Evolutionary conservation across 208 protist genomes (phyloP).

Genomic region (Herpetomonas samuelpessoai): DNA sequence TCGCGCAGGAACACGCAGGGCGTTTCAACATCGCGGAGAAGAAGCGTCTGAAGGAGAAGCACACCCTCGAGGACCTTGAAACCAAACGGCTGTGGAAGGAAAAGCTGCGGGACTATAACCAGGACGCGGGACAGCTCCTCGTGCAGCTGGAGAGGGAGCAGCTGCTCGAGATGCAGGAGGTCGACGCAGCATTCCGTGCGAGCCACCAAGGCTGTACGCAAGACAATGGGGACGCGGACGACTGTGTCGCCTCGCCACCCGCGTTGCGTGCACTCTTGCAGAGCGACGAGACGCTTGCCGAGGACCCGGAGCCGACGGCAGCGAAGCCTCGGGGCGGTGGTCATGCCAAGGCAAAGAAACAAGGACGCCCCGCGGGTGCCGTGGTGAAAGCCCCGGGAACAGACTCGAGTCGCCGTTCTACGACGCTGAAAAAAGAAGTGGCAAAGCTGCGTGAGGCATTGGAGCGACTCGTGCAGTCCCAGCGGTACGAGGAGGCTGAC

Average conservation of each 20-base stretch:
- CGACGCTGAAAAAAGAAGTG: too few species aligned
- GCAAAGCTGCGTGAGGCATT: conserved; percentile 1
- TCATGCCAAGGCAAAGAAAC: too few species aligned
- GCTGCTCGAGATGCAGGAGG: conserved; percentile 21
- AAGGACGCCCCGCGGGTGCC: too few species aligned
- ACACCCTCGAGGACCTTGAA: conserved; percentile 33
- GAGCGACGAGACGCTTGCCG: too few species aligned
- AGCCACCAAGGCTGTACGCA: conserved; percentile 1
- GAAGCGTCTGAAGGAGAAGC: conserved; percentile 21
- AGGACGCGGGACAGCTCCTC: conserved; percentile 23
- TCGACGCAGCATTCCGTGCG: conserved; percentile 15
- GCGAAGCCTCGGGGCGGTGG: too few species aligned
- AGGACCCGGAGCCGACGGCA: too few species aligned
- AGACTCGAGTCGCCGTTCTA: too few species aligned
- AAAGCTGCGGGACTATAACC: conserved; percentile 31
- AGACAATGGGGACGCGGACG: too few species aligned
- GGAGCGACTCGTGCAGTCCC: not conserved
- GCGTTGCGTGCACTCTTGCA: too few species aligned
- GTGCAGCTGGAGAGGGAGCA: conserved; percentile 28
- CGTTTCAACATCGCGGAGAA: conserved; percentile 21
- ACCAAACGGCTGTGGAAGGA: conserved; percentile 35
- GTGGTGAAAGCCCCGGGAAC: too few species aligned
- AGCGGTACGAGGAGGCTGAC: not conserved
- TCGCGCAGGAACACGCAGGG: conserved; percentile 24
- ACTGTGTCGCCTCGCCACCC: too few species aligned